phyloP scores from a whole-genome alignment of 805 yeast species.

The Lipomyces sp. region DNA sequence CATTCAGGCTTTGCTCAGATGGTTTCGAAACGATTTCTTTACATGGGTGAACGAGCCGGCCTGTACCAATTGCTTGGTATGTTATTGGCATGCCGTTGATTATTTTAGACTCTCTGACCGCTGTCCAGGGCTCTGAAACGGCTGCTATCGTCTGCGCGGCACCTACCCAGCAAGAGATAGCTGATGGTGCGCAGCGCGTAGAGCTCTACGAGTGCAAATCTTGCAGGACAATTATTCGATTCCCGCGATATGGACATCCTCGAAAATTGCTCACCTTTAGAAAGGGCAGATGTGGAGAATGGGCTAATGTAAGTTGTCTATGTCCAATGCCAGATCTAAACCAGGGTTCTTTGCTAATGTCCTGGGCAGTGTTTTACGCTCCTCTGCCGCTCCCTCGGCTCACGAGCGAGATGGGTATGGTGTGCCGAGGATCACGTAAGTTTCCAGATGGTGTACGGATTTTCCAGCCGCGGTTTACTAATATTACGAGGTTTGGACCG shows the following conservation, averaged over 20 bases:
- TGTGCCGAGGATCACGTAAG: constrained; percentile 86
- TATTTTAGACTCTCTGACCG: neutral
- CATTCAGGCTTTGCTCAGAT: constrained; percentile 60
- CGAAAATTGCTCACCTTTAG: constrained; percentile 62
- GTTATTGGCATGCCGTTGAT: constrained; percentile 6
- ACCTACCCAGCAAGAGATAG: constrained; percentile 54
- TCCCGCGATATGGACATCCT: constrained; percentile 79
- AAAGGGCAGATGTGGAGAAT: constrained; percentile 91
- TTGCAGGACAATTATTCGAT: constrained; percentile 58
- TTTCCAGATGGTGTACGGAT: constrained; percentile 4
- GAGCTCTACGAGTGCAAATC: constrained; percentile 67
- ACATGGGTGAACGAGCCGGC: constrained; percentile 77
- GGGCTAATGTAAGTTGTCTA: constrained; percentile 63
- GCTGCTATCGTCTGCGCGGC: constrained; percentile 47
- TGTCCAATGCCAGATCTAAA: neutral
- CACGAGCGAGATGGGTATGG: constrained; percentile 76
- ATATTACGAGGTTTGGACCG: constrained; percentile 66
- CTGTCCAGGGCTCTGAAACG: constrained; percentile 48
- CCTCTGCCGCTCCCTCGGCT: constrained; percentile 67
- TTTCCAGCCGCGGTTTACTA: neutral
- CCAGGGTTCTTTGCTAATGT: neutral
- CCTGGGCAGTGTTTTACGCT: constrained; percentile 61
- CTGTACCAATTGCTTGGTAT: constrained; percentile 59
- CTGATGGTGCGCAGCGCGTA: constrained; percentile 58
- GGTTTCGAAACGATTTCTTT: constrained; percentile 82